Evolutionary conservation across 352 stramenopile species (phyloP).

Genomic region (Pythium dissimile): DNA sequence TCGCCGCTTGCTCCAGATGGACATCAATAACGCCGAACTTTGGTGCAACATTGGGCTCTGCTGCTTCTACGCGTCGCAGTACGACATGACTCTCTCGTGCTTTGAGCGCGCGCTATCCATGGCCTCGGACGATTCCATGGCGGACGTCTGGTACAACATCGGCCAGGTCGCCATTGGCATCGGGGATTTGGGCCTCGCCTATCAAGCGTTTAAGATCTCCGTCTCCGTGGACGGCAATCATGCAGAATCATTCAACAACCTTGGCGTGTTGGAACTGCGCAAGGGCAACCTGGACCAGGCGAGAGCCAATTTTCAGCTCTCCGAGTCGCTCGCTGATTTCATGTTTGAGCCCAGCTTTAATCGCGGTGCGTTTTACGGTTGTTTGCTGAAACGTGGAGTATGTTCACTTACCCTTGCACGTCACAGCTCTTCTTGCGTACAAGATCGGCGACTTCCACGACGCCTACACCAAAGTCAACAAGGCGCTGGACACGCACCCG

Average conservation of each 20-base stretch:
- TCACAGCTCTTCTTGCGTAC: slow-evolving; percentile 89
- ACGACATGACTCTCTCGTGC: slow-evolving; percentile 93
- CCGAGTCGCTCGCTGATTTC: slow-evolving; percentile 76
- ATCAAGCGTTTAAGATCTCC: slow-evolving; percentile 93
- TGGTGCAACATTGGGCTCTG: slow-evolving; percentile 95
- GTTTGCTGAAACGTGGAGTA: background rate
- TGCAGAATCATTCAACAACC: slow-evolving; percentile 91
- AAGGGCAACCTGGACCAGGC: slow-evolving; percentile 88
- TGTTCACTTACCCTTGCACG: no score
- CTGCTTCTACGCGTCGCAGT: slow-evolving; percentile 93
- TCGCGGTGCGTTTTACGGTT: slow-evolving; percentile 34
- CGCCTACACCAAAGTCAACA: slow-evolving; percentile 82
- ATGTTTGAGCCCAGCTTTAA: slow-evolving; percentile 94
- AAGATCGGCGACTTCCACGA: slow-evolving; percentile 91
- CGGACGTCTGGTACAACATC: slow-evolving; percentile 95
- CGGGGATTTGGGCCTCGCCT: slow-evolving; percentile 90
- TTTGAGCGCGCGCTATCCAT: slow-evolving; percentile 89
- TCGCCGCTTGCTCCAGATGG: slow-evolving; percentile 91
- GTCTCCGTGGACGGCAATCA: slow-evolving; percentile 90
- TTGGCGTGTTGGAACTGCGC: slow-evolving; percentile 87
- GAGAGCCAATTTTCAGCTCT: slow-evolving; percentile 76
- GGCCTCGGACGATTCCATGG: slow-evolving; percentile 88
- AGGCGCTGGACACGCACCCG: slow-evolving; percentile 74
- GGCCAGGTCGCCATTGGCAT: slow-evolving; percentile 92
- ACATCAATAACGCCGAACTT: slow-evolving; percentile 87